phyloP scores from a whole-genome alignment of 148 eudicot species.

The Gaultheria prostrata region DNA sequence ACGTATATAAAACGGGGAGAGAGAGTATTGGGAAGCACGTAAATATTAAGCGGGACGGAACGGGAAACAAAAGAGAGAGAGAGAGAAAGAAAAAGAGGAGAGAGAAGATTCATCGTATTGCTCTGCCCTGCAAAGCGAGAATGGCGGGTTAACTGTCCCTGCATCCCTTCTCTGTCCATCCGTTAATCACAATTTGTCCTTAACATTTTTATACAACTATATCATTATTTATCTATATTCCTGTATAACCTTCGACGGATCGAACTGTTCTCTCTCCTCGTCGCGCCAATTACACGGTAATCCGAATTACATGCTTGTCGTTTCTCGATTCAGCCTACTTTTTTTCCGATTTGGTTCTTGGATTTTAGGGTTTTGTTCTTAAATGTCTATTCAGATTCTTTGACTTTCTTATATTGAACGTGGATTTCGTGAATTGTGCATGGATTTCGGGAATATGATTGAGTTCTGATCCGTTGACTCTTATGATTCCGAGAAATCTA shows the following conservation, averaged over 20 bases:
- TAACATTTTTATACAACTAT: no score
- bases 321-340: neutral
- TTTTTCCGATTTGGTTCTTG: conserved; percentile 12
- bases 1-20: conserved; percentile 7
- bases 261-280: conserved; percentile 11
- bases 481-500: neutral
- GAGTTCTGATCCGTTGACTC: neutral
- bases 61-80: neutral
- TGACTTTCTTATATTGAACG: neutral
- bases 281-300: conserved; percentile 1
- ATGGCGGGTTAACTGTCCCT: conserved; percentile 23
- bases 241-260: conserved; percentile 2
- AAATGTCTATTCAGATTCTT: neutral
- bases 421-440: neutral
- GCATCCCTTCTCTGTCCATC: neutral
- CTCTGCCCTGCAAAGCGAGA: conserved; percentile 8
- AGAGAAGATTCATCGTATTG: neutral
- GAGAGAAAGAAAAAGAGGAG: neutral
- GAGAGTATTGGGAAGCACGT: neutral
- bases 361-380: conserved; percentile 4
- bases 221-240: no score
- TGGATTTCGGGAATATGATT: conserved; percentile 6
- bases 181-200: neutral
- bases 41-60: neutral
- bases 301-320: neutral